Evolutionary conservation across 371 early-diverging fungal genomes (phyloP), one percentile per base, ranked within the genome.

Genomic region (Mucor circinelloides): DNA sequence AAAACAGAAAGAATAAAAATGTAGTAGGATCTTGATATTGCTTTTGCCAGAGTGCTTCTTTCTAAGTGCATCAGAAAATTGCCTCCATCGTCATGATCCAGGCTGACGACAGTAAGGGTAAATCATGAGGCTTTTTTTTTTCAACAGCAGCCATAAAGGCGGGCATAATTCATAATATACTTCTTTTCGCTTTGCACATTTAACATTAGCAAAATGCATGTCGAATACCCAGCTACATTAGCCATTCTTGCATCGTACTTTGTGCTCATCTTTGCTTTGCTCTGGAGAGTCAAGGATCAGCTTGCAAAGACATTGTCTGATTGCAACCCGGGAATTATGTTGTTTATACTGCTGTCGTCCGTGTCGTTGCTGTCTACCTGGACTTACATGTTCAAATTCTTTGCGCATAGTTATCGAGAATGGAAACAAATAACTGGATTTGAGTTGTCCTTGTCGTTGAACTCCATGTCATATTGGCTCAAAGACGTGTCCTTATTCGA

Each of bases 311-410:
- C 70, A 0, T 15, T 58, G 10, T 38, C 27, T 21, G 63, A 55
- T 19, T 15, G 36, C n/a, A 40, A 58, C 34, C 46, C n/a, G 17
- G 46, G 54, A 1, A 17, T 64, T 8, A 28, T 27, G 12, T 13
- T 67, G 7, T 73, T 81, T 31, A 9, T 71, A 17, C 31, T 55
- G 1, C 56, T 78, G 2, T 62, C 79, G 2, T 3, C 58, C 0
- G 19, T 72, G 8, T 67, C 80, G 6, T 64, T 80, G 4, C 15
- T 60, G 0, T 50, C 68, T 0, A 82, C 80, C 30, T 82, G 83
- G 83, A 75, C 69, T 12, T 82, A 73, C 57, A 76, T 82, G 79
- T 63, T 78, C 25, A 67, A 67, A 21, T 82, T 75, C 42, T 76
- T 82, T 34, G 17, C 28, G 3, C 60, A 71, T 30, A 78, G 77